phyloP scores from a whole-genome alignment of 805 yeast genomes.

The Candida boidinii region DNA sequence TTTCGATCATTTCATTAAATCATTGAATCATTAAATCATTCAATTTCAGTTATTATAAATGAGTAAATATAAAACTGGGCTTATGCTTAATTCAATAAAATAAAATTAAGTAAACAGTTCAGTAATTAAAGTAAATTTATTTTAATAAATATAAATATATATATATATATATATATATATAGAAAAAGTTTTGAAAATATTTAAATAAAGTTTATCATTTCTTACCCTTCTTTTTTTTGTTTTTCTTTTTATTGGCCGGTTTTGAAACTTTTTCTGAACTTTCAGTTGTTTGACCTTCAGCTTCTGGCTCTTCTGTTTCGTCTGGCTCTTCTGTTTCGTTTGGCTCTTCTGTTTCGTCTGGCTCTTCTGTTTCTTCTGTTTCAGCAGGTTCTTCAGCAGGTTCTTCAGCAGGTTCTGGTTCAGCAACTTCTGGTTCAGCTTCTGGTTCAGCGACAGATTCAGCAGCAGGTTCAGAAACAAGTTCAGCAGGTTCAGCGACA shows the following conservation, averaged over 20 bases:
- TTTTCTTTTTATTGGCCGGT: constrained; percentile 21
- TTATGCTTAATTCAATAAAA: too few species aligned
- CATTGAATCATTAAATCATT: too few species aligned
- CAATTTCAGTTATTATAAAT: too few species aligned
- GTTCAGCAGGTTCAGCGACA: constrained; percentile 1
- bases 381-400: constrained; percentile 6
- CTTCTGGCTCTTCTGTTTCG: constrained; percentile 2
- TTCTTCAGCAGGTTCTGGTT: constrained; percentile 3
- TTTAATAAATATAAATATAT: too few species aligned
- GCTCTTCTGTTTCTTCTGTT: constrained; percentile 4
- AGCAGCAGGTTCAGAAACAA: constrained; percentile 1
- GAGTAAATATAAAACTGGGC: too few species aligned
- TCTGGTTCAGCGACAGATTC: constrained; percentile 3
- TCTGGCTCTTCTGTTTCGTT: constrained; percentile 1
- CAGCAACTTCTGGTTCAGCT: constrained; percentile 3
- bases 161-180: too few species aligned
- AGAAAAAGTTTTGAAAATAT: too few species aligned
- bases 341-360: constrained; percentile 6
- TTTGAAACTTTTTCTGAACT: constrained; percentile 1
- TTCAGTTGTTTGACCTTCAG: constrained; percentile 1
- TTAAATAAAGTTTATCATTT: too few species aligned
- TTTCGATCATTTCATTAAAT: too few species aligned
- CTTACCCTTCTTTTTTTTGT: constrained; percentile 27
- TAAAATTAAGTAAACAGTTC: too few species aligned
- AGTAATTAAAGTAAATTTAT: too few species aligned